These are phyloP conservation scores for Chrysosphaeria jannelii DNA, from an alignment of 2,329 filamentous ascomycete species.

Conservation along the genomic window DNA sequence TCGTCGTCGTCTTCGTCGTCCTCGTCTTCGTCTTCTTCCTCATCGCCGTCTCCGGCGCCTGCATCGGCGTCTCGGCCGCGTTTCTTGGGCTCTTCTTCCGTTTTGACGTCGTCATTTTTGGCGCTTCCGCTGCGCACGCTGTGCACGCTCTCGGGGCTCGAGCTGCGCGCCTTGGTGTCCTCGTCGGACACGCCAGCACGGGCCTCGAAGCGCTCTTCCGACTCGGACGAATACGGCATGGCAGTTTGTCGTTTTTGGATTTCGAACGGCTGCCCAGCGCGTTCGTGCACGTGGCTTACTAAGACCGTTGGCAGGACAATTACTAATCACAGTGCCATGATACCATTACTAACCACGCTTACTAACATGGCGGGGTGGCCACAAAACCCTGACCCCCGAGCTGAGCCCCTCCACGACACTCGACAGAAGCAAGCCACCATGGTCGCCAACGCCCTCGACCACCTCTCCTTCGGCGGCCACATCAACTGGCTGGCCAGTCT, in stretches of 20 bases:
- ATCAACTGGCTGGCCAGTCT: conserved; percentile 38
- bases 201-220: conserved; percentile 66
- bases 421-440: conserved; percentile 10
- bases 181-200: conserved; percentile 45
- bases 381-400: too few species aligned
- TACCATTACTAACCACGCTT: too few species aligned
- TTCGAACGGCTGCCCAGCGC: too few species aligned
- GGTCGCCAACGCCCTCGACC: conserved; percentile 46
- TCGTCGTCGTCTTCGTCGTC: conserved; percentile 11
- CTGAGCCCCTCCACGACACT: not conserved
- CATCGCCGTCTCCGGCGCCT: conserved; percentile 5
- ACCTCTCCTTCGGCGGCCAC: conserved; percentile 47
- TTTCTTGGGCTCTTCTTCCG: conserved; percentile 6
- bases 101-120: conserved; percentile 10
- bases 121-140: conserved; percentile 11
- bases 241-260: not conserved
- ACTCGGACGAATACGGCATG: conserved; percentile 29
- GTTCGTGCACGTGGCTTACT: too few species aligned
- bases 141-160: conserved; percentile 6
- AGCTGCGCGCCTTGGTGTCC: conserved; percentile 14
- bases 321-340: too few species aligned
- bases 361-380: too few species aligned
- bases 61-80: conserved; percentile 6
- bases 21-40: conserved; percentile 9
- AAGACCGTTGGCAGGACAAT: too few species aligned